These are phyloP conservation scores for Rhynchosporium secalis DNA, from an alignment of 2,329 filamentous ascomycete species.

Conservation along the genomic window DNA sequence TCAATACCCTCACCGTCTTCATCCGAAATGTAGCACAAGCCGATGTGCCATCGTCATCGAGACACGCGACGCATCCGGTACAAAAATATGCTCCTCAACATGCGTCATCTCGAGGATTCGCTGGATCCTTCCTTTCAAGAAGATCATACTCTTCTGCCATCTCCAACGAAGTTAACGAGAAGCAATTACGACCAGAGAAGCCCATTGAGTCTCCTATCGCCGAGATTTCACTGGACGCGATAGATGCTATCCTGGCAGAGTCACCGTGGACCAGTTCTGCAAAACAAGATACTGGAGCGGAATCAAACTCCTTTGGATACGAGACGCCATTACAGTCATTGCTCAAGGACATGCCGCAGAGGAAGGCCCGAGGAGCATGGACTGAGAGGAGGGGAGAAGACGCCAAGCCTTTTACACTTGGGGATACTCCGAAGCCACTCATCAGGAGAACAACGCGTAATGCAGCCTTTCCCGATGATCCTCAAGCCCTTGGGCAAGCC, in stretches of 20 bases:
- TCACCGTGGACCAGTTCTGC: not conserved
- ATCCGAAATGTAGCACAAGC: slow-evolving; percentile 37
- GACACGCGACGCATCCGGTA: slow-evolving; percentile 8
- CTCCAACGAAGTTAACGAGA: not conserved
- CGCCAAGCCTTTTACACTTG: slow-evolving; percentile 3
- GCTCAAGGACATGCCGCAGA: slow-evolving; percentile 15
- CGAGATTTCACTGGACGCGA: slow-evolving; percentile 42
- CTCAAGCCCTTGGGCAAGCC: slow-evolving; percentile 1
- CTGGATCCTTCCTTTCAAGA: slow-evolving; percentile 4
- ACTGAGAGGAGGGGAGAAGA: not conserved
- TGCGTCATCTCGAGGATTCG: not conserved
- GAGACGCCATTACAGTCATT: slow-evolving; percentile 17
- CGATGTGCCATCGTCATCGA: slow-evolving; percentile 29
- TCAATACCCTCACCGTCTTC: slow-evolving; percentile 35
- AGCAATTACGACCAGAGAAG: slow-evolving; percentile 16
- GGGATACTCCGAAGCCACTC: slow-evolving; percentile 3
- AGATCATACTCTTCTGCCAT: slow-evolving; percentile 16
- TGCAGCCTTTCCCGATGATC: slow-evolving; percentile 20
- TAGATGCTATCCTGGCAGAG: slow-evolving; percentile 39
- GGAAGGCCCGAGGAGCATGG: not conserved
- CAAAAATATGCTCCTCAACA: slow-evolving; percentile 4
- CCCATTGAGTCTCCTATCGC: slow-evolving; percentile 35
- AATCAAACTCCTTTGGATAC: not conserved
- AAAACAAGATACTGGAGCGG: not conserved
- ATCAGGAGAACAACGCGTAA: slow-evolving; percentile 6